Evolutionary conservation across 805 yeast genomes (phyloP), one percentile per base, ranked within the genome.

Genomic region (Pichia ethanolica): DNA sequence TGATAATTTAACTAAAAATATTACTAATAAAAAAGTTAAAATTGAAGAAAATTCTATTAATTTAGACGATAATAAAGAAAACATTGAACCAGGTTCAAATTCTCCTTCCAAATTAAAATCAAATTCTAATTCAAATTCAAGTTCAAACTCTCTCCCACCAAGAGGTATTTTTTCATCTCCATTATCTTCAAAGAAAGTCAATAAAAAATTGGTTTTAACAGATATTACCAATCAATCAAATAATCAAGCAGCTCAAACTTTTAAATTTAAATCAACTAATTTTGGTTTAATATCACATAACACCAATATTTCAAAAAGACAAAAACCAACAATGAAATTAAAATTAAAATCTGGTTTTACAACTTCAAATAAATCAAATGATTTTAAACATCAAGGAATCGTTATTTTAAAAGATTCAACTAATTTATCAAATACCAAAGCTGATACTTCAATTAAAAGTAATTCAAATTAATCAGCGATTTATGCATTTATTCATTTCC

Each of bases 241-340:
- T 30, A 52, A 57, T 7, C 32, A 25, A 10, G 37, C 27, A 11
- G 45, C 39, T 13, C 61, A 69, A 26, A 69, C 71, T 3, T 69
- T 70, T 58, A 68, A 64, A 53, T 66, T 70, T 55, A 64, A 63
- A 48, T 62, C 71, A 14, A 60, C 65, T 28, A 65, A 63, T 37
- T 53, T 62, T 50, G 66, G 65, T 10, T 56, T 62, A 20, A 59
- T 64, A 46, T 58, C 63, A 26, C 66, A 67, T 5, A 48, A 57
- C 39, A 58, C 61, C 34, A 51, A 56, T n/a, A 53, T 47, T 8
- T 52, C 59, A 8, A 56, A 56, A 44, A 56, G 60, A 48, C 65
- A 68, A 51, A 62, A 62, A 46, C 67, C 70, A 42, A 60, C 61
- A 5, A 62, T 57, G 67, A 57, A 57, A 34, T 47, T 62, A 39